Percentiles rank a stretch among this genome's conserved stretches.
These are phyloP conservation scores for Plantago elongata DNA, from an alignment of 257 asterid genomes.

Conservation along the genomic window DNA sequence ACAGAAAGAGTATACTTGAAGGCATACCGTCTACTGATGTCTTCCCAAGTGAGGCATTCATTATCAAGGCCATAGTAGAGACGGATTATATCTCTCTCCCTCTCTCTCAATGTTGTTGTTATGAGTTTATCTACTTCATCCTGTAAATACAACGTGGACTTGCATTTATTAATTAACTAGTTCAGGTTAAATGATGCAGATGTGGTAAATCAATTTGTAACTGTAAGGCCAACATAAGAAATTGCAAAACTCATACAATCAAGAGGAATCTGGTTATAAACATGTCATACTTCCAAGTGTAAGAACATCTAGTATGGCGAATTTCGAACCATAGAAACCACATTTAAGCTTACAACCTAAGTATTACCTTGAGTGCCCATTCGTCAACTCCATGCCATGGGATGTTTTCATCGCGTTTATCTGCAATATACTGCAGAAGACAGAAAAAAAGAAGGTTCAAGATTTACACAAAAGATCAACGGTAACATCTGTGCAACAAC, in stretches of 20 bases:
- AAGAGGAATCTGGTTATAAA: too few species aligned
- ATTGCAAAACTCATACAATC: too few species aligned
- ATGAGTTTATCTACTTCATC: constrained; percentile 82
- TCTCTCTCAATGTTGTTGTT: constrained; percentile 46
- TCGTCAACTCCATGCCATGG: constrained; percentile 83
- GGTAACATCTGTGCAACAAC: neutral
- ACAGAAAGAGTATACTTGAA: neutral
- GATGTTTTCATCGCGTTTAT: constrained; percentile 59
- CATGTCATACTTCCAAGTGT: too few species aligned
- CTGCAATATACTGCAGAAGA: constrained; percentile 72
- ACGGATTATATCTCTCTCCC: constrained; percentile 81
- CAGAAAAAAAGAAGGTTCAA: constrained; percentile 15
- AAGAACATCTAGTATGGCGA: too few species aligned
- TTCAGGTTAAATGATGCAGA: too few species aligned
- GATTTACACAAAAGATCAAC: neutral
- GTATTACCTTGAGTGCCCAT: constrained; percentile 83
- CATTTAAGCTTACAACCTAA: constrained; percentile 4
- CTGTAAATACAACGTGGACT: constrained; percentile 28
- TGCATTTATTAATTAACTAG: too few species aligned
- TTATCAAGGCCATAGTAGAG: constrained; percentile 79
- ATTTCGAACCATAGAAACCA: neutral
- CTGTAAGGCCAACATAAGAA: too few species aligned
- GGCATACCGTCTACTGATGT: constrained; percentile 74
- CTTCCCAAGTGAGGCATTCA: constrained; percentile 97
- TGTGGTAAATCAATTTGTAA: too few species aligned